Conservation (phyloP, 352 stramenopile species). For the Globisporangium acanthophoron region DNA sequence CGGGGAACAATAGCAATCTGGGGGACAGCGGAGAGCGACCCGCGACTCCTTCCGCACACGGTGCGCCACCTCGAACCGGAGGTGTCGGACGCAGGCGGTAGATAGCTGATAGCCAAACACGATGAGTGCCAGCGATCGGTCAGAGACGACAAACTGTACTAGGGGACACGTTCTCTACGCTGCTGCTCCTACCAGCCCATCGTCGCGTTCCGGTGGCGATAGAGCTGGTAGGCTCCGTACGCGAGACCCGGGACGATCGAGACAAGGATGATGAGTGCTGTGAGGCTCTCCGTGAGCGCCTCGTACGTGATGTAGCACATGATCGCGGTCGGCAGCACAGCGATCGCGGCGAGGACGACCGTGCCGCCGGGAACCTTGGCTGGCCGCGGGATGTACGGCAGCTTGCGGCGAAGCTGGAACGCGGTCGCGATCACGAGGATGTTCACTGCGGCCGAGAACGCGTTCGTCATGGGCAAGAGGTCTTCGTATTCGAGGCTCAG, state of each 20-base stretch:
- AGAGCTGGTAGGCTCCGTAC: slow-evolving; percentile 11
- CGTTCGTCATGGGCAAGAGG: slow-evolving; percentile 87
- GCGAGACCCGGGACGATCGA: slow-evolving; percentile 36
- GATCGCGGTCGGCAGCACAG: slow-evolving; percentile 32
- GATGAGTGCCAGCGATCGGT: background rate
- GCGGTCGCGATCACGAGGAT: slow-evolving; percentile 89
- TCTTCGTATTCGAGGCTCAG: slow-evolving; percentile 57
- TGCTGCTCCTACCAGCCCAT: slow-evolving; percentile 9
- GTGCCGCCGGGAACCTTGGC: slow-evolving; percentile 45
- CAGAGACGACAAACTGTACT: background rate
- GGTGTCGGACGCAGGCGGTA: background rate
- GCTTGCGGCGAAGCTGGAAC: slow-evolving; percentile 76
- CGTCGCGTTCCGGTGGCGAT: slow-evolving; percentile 7
- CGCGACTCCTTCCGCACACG: slow-evolving; percentile 34
- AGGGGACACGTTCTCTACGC: background rate
- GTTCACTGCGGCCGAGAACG: slow-evolving; percentile 81
- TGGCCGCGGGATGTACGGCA: slow-evolving; percentile 65
- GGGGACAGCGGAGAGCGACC: slow-evolving; percentile 54
- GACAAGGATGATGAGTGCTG: slow-evolving; percentile 22
- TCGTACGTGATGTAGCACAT: slow-evolving; percentile 50
- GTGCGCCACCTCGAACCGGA: slow-evolving; percentile 24
- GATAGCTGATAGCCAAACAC: background rate
- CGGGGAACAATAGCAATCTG: background rate
- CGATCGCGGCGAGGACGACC: slow-evolving; percentile 24
- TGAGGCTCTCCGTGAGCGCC: slow-evolving; percentile 23